Evolutionary conservation across 78 protist genomes (phyloP).

Genomic region (Dictyostelium capitatum): DNA sequence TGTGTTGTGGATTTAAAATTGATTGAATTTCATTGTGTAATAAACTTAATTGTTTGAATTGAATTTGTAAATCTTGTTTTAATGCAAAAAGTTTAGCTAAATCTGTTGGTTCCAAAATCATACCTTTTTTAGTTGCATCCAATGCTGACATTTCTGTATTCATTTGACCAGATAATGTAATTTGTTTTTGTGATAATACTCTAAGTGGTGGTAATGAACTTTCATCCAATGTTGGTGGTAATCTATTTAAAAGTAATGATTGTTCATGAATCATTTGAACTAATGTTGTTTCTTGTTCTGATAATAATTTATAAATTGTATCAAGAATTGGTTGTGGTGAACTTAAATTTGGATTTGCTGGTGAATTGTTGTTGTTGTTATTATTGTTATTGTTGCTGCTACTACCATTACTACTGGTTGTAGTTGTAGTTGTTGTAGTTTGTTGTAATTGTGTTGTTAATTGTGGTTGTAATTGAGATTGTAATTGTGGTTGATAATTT

Average conservation of each 20-base stretch:
- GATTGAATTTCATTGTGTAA: constrained; percentile 74
- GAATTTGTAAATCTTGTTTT: constrained; percentile 76
- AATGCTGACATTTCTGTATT: constrained; percentile 82
- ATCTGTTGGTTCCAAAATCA: constrained; percentile 80
- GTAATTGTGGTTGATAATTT: not conserved
- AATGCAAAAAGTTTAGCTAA: constrained; percentile 70
- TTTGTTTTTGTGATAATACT: constrained; percentile 52
- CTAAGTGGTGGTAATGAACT: constrained; percentile 15
- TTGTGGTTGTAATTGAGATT: not conserved
- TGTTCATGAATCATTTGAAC: constrained; percentile 78
- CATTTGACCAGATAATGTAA: constrained; percentile 66
- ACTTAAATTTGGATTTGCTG: constrained; percentile 44
- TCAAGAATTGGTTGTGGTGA: constrained; percentile 82
- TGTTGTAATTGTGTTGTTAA: not conserved
- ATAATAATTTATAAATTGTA: constrained; percentile 65
- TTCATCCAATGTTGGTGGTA: constrained; percentile 68
- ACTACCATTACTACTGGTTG: constrained; percentile 17
- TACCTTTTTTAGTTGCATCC: constrained; percentile 79
- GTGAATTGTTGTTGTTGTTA: not conserved
- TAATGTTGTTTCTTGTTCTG: constrained; percentile 68
- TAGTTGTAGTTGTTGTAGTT: constrained; percentile 7
- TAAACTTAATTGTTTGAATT: constrained; percentile 63
- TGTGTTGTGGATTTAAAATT: constrained; percentile 53
- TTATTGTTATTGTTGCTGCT: not conserved
- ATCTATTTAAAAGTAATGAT: constrained; percentile 66